These are phyloP conservation scores for Globisporangium alternatum DNA, from an alignment of 352 stramenopile species.

Conservation along the genomic window DNA sequence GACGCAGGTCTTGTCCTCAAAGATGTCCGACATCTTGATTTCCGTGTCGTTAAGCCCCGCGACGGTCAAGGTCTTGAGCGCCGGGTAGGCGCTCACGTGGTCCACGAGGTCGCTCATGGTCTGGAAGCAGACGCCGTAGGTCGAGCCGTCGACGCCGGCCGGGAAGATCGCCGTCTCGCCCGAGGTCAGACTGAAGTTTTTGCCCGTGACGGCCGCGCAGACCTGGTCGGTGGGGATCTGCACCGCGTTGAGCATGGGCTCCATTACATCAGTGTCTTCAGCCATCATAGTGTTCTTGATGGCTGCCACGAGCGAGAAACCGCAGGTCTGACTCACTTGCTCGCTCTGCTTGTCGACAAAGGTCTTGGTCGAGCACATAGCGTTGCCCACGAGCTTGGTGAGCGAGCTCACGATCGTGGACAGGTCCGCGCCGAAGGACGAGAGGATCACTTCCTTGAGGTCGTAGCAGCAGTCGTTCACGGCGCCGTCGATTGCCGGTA, in stretches of 20 bases:
- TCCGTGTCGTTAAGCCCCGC: neutral
- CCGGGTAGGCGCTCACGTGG: slow-evolving; percentile 12
- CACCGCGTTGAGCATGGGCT: neutral
- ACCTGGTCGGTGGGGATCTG: slow-evolving; percentile 14
- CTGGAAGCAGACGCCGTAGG: slow-evolving; percentile 11
- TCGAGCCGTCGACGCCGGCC: neutral
- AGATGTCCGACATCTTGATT: neutral
- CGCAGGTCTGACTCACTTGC: neutral
- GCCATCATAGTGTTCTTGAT: neutral
- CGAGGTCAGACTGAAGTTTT: slow-evolving; percentile 1
- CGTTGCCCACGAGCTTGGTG: slow-evolving; percentile 12
- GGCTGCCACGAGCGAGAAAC: neutral
- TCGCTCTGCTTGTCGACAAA: neutral
- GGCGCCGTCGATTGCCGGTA: slow-evolving; percentile 5
- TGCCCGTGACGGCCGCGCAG: slow-evolving; percentile 8
- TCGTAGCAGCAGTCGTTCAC: slow-evolving; percentile 3
- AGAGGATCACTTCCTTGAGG: slow-evolving; percentile 7
- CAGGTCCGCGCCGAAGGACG: slow-evolving; percentile 6
- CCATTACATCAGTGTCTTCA: neutral
- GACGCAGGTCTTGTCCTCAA: neutral
- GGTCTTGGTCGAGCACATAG: slow-evolving; percentile 11
- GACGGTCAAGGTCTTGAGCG: neutral
- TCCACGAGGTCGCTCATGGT: slow-evolving; percentile 13
- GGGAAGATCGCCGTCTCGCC: slow-evolving; percentile 1
- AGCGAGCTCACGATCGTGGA: slow-evolving; percentile 1